These are phyloP conservation scores for Cyclanthera cordifolia DNA, from an alignment of 306 rosid species.

Conservation along the genomic window DNA sequence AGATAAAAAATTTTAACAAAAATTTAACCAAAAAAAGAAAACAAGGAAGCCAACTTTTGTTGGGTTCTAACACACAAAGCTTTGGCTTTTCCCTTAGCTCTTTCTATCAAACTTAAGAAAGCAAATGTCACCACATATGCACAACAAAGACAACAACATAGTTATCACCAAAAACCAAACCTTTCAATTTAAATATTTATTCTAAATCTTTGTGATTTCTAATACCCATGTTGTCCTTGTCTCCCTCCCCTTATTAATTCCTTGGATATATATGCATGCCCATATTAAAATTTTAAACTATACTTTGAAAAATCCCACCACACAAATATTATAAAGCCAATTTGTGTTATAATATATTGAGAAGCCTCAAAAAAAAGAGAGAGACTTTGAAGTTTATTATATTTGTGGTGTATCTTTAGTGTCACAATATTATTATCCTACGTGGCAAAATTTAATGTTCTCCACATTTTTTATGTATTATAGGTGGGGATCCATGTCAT, in stretches of 20 bases:
- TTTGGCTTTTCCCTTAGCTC: too few relatives aligned
- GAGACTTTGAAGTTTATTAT: not conserved
- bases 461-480: constrained; percentile 4
- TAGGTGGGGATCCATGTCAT: constrained; percentile 44
- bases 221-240: not conserved
- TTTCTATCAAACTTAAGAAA: not conserved
- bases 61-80: not conserved
- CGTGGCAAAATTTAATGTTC: not conserved
- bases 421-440: constrained; percentile 9
- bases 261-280: not conserved
- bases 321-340: constrained; percentile 11
- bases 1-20: not conserved
- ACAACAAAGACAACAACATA: not conserved
- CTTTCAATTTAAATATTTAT: not conserved
- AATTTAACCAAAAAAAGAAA: not conserved
- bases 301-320: constrained; percentile 1
- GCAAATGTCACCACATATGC: not conserved
- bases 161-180: too few relatives aligned
- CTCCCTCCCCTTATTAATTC: too few relatives aligned
- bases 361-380: constrained; percentile 12
- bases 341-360: constrained; percentile 4
- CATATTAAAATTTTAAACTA: not conserved
- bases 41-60: not conserved
- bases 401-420: constrained; percentile 21
- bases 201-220: not conserved